Evolutionary conservation across 768 basidiomycete genomes (phyloP), one percentile per base, ranked within the genome.

Genomic region (Amanita rimosa): DNA sequence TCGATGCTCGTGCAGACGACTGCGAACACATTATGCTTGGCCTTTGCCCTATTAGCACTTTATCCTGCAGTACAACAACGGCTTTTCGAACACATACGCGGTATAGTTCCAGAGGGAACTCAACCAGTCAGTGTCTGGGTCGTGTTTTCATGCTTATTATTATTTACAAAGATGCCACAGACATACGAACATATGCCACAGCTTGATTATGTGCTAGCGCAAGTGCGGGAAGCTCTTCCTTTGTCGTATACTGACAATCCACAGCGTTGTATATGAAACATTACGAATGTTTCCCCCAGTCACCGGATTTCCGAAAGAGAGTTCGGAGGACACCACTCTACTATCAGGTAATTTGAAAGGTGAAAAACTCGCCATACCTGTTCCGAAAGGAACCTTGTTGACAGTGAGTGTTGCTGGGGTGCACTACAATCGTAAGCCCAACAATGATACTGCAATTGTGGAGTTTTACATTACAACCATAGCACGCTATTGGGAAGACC

Each of bases 401-500:
- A 44, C 51, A 0, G 55, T 78, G 11, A 58, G 67, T 53, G 60
- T 64, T 2, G 55, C 64, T 17, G 75, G 64, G 8, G 49, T 76
- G 24, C 76, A 78, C 52, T 69, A 76, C 50, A 78, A 78, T 55
- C 73, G 75, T 76, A 59, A 31, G 71, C 51, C 22, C 19, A 14
- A 9, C 8, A 14, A 14, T 14, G 7, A 16, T 31, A 4, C 26
- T 31, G 27, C 16, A 16, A 22, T 14, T 22, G 3, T 35, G 27
- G 36, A 24, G 10, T 34, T 27, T 16, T 9, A 46, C 39, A 24
- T 14, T 13, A 21, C 14, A 31, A 51, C 26, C 36, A 22, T 44
- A 78, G 78, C 77, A 22, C 67, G 69, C 31, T 78, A 78, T 56
- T 80, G 78, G 77, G 59, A 72, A 44, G 67, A 78, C 38, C 77